phyloP scores from a whole-genome alignment of 192 early-diverging fungal species.

The Linnemannia schmuckeri region DNA sequence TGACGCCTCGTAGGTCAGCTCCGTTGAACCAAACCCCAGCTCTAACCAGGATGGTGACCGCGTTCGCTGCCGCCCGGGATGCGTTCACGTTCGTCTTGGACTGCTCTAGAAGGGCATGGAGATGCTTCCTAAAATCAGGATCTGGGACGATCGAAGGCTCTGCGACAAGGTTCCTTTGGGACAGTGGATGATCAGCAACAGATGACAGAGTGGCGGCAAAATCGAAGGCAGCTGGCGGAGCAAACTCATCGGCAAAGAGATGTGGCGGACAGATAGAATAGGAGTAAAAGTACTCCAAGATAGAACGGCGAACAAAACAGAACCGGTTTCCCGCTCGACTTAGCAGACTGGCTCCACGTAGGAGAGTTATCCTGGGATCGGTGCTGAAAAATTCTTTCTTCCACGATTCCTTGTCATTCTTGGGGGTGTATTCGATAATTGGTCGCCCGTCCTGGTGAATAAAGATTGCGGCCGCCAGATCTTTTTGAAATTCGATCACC shows the following conservation, averaged over 20 bases:
- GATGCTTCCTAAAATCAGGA: slow-evolving; percentile 12
- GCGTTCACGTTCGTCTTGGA: neutral
- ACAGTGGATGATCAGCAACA: neutral
- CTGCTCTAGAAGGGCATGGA: neutral
- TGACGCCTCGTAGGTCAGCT: slow-evolving; percentile 12
- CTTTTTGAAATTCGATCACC: neutral
- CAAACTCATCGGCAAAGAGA: too few relatives aligned
- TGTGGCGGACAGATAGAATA: slow-evolving; percentile 8
- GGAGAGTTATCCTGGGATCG: neutral
- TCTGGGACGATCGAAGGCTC: slow-evolving; percentile 5
- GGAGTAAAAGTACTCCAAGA: slow-evolving; percentile 16
- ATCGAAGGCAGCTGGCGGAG: too few relatives aligned
- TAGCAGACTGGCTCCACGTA: slow-evolving; percentile 8
- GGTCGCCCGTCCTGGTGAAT: neutral
- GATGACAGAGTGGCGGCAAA: neutral
- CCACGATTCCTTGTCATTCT: neutral
- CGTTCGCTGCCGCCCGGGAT: slow-evolving; percentile 4
- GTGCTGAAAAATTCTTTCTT: slow-evolving; percentile 9
- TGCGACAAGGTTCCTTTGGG: neutral
- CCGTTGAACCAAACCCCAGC: slow-evolving; percentile 8
- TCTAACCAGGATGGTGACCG: slow-evolving; percentile 13
- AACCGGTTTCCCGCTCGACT: slow-evolving; percentile 9
- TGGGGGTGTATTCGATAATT: neutral
- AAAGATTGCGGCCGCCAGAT: neutral
- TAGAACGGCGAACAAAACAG: slow-evolving; percentile 5